Conservation (phyloP, 1,139 yeast species). For the Saccharomyces pastorianus region DNA sequence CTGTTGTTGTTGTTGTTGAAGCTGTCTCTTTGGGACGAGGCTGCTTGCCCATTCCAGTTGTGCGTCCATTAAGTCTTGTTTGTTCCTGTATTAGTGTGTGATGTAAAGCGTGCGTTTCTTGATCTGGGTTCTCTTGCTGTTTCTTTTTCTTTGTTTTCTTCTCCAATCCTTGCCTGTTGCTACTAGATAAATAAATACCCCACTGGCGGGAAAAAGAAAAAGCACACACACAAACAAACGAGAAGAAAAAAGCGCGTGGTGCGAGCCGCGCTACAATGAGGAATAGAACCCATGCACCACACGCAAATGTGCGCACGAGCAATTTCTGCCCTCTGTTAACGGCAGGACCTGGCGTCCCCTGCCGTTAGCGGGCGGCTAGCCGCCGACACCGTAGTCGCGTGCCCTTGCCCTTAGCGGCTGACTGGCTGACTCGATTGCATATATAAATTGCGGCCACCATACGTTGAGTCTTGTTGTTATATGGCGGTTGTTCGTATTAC, state of each 20-base stretch:
- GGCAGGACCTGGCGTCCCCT: conserved; percentile 1
- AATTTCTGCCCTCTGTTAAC: not conserved
- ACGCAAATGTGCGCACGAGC: not conserved
- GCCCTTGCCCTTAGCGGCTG: conserved; percentile 1
- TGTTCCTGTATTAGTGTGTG: not conserved
- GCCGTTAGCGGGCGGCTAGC: conserved; percentile 1
- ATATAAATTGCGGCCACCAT: not conserved
- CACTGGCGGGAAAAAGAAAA: not conserved
- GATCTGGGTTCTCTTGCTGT: not conserved
- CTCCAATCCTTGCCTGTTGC: not conserved
- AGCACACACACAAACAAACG: not conserved
- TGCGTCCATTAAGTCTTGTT: not conserved
- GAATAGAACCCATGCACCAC: not conserved
- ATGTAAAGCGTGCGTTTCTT: not conserved
- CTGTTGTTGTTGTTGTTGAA: not conserved
- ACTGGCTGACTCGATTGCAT: not conserved
- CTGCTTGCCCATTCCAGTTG: not conserved
- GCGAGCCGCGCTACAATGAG: not conserved
- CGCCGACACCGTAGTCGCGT: not conserved
- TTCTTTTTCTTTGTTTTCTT: not conserved
- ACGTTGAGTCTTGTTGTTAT: not conserved
- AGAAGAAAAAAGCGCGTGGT: not conserved
- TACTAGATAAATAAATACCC: not conserved
- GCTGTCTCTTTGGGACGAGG: not conserved
- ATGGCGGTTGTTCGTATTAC: too few species aligned